Base-by-base conservation (phyloP, 2,329 filamentous ascomycete genomes). In the Colletotrichum sp. region DNA sequence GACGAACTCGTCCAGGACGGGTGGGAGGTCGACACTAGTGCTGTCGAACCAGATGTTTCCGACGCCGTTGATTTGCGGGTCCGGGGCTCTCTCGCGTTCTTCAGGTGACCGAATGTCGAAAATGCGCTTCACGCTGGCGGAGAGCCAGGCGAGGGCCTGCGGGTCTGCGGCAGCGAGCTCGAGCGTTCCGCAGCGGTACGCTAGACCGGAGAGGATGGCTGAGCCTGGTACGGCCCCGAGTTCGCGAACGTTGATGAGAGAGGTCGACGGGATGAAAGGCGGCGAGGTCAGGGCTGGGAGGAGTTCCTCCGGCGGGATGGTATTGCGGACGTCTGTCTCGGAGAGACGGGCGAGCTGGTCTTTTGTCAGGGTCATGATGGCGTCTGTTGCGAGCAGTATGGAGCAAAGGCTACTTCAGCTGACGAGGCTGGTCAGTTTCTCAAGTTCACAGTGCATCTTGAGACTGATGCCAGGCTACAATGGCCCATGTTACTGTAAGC, bases 161-260 rank as follows among this genome's bases (percentile, higher is more conserved):
- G 81, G 79, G 71, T 84, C 82, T 21, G 73, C 24, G 34, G 73
- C 73, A 7, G 78, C 83, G 3, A 82, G 77, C 63, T 80, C 79
- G 14, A 90, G 84, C 18, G 85, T 84, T 55, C 88, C 89, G 74
- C 85, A 87, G 76, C 89, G 88, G 81, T 85, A 90, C 77, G 84
- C 83, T 69, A 84, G 85, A 30, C 85, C 84, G 1, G 84, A 78
- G 2, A 85, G 84, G 72, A 91, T 78, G 7, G 81, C 77, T 73
- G 85, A 86, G 48, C 82, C 83, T 5, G 85, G 85, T 2, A 90
- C 80, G 32, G 85, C 82, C 68, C 88, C 89, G 14, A 89, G 79
- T 78, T 91, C 89, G 65, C 89, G 88, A 66, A 87, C 82, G 82
- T 90, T 90, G 83, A 90, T 86, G 32, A 89, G 87, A 43, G 87